Base-by-base conservation (phyloP, 2,329 filamentous ascomycete genomes). In the Aspergillus ochraceus region DNA sequence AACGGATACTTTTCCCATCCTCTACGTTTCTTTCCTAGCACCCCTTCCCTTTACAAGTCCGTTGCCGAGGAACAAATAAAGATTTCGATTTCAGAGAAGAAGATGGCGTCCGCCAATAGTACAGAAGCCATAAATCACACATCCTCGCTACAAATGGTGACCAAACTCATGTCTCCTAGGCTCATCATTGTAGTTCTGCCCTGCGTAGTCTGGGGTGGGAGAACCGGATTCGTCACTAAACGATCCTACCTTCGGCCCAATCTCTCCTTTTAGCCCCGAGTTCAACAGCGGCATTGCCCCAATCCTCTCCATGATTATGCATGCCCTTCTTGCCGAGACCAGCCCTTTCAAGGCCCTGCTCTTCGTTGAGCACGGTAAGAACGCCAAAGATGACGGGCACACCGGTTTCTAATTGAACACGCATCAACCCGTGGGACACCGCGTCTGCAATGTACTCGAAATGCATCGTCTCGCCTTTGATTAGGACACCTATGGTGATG, bases 401-500 rank as follows among this genome's bases (percentile, higher is more conserved):
- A 49, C 91, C 90, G 10, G 87, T 88, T 75, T 99, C 94, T 57
- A 98, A 83, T 77, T 96, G 92, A 60, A 98, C 88, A 65, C 91
- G 88, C 95, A 99, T 99, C 62, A 99, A 83, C 6, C 92, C 95
- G 63, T 97, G 91, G 59, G 88, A 92, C 6, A 96, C 92, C 46
- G 91, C 87, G 65, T 98, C 95, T 47, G 93, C 86, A 70, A 99
- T 99, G 80, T 99, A 98, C 80, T 99, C 95, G 72, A 99, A 99
- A 80, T 99, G 95, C 92, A 97, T 97, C 6, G 95, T 98, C 79
- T 96, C 91, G 75, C 95, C 95, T 82, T 99, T 99, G 81, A 99
- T 97, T 62, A 99, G 86, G 58, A 97, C 93, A 58, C 95, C 95
- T 67, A 99, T 90, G 55, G 95, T 92, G 66, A 99, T 93, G 64